Percentiles rank a stretch among this genome's conserved stretches.
Evolutionary conservation across 2,329 filamentous ascomycete species (phyloP).

Genomic region (Grosmannia clavigera): DNA sequence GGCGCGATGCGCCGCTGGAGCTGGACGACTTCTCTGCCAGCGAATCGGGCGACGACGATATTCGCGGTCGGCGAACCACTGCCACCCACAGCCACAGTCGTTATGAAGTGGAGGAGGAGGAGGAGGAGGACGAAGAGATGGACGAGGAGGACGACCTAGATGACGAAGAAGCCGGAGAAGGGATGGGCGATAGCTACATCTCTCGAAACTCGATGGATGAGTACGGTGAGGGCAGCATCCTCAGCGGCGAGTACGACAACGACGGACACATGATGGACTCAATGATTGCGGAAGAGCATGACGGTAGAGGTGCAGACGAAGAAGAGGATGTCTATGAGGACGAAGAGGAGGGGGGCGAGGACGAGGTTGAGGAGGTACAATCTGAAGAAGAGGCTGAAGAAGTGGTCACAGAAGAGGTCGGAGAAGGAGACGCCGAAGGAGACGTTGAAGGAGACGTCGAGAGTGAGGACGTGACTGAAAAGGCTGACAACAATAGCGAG

Average conservation of each 20-base stretch:
- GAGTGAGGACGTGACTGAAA: slow-evolving; percentile 8
- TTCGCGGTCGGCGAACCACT: slow-evolving; percentile 1
- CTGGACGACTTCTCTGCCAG: slow-evolving; percentile 82
- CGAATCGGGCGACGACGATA: slow-evolving; percentile 46
- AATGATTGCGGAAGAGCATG: slow-evolving; percentile 25
- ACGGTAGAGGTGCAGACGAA: slow-evolving; percentile 26
- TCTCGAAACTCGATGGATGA: slow-evolving; percentile 25
- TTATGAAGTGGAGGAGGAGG: slow-evolving; percentile 19
- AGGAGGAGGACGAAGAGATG: slow-evolving; percentile 21
- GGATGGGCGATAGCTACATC: slow-evolving; percentile 31
- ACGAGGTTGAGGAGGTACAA: not conserved
- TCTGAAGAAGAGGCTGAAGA: slow-evolving; percentile 12
- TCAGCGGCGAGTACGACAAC: slow-evolving; percentile 31
- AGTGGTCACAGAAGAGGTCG: slow-evolving; percentile 21
- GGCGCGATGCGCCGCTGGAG: slow-evolving; percentile 75
- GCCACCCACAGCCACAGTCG: slow-evolving; percentile 34
- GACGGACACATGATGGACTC: slow-evolving; percentile 29
- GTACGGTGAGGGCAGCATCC: slow-evolving; percentile 27
- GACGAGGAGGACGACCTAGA: slow-evolving; percentile 30
- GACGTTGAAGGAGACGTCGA: not conserved
- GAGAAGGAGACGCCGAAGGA: not conserved
- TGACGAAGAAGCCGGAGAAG: slow-evolving; percentile 30
- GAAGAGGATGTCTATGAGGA: slow-evolving; percentile 11
- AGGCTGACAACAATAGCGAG: not conserved
- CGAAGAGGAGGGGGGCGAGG: slow-evolving; percentile 7